Conservation (phyloP, 441 rosid species). For the Gossypium trilobum region DNA sequence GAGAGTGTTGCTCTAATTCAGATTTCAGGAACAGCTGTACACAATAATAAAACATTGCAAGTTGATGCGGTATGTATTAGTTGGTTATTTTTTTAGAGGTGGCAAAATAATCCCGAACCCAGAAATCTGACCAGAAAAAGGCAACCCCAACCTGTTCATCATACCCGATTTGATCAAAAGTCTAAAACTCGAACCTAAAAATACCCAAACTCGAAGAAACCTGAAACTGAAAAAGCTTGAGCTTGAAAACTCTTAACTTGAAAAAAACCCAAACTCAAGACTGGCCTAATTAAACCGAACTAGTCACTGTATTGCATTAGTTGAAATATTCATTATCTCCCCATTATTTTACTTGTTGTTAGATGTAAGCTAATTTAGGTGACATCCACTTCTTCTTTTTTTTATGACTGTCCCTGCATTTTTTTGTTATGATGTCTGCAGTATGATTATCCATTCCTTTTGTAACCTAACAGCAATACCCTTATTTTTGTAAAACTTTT, state of each 20-base stretch:
- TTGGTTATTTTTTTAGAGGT: conserved; percentile 6
- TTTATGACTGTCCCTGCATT: background rate
- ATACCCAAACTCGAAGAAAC: no score
- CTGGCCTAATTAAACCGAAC: no score
- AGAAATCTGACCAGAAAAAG: no score
- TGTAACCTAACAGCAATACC: background rate
- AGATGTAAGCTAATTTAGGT: background rate
- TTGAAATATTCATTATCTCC: background rate
- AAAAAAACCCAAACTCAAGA: no score
- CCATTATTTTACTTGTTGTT: background rate
- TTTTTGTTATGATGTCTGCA: conserved; percentile 2
- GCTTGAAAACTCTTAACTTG: no score
- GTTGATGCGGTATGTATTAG: conserved; percentile 65
- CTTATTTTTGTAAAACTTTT: conserved; percentile 6
- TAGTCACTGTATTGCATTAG: no score
- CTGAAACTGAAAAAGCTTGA: no score
- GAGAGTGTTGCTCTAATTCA: conserved; percentile 72
- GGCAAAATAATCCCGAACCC: no score
- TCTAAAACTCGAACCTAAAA: no score
- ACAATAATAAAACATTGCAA: conserved; percentile 70
- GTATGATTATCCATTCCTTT: background rate
- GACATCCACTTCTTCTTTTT: background rate
- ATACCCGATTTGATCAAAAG: no score
- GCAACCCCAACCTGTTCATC: no score
- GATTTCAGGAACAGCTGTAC: conserved; percentile 68